Conservation (phyloP, 2,329 filamentous ascomycete genomes). For the Colletotrichum godetiae region DNA sequence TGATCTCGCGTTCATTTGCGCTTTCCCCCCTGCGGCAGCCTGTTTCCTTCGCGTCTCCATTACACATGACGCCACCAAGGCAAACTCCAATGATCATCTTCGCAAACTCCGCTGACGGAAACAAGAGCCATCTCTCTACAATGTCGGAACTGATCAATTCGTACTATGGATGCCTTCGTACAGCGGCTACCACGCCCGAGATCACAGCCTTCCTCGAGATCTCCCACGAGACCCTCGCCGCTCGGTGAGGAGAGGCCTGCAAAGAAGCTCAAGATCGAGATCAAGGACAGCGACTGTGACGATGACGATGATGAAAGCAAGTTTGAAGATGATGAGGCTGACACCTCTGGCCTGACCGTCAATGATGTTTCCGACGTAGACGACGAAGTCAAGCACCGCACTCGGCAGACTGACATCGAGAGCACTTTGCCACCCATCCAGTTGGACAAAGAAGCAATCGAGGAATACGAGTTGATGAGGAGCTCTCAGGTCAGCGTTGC, state of each 20-base stretch:
- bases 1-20: slow-evolving; percentile 49
- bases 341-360: slow-evolving; percentile 39
- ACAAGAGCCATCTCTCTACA: not conserved
- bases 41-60: slow-evolving; percentile 26
- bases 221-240: slow-evolving; percentile 22
- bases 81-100: not conserved
- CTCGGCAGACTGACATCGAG: slow-evolving; percentile 73
- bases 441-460: slow-evolving; percentile 77
- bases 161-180: slow-evolving; percentile 52
- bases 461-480: slow-evolving; percentile 80
- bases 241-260: slow-evolving; percentile 43
- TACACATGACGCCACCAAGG: slow-evolving; percentile 26
- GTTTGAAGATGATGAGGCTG: slow-evolving; percentile 43
- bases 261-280: slow-evolving; percentile 49
- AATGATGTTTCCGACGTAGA: slow-evolving; percentile 39
- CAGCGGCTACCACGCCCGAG: slow-evolving; percentile 40
- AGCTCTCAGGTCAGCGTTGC: slow-evolving; percentile 59
- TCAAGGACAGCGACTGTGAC: slow-evolving; percentile 30
- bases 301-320: slow-evolving; percentile 35
- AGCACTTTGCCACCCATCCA: slow-evolving; percentile 75
- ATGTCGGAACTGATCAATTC: slow-evolving; percentile 11
- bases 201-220: slow-evolving; percentile 20
- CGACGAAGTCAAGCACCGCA: slow-evolving; percentile 40
- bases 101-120: not conserved
- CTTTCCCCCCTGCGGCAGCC: slow-evolving; percentile 18